Evolutionary conservation across 495 filamentous ascomycete species (phyloP), one percentile per base, ranked within the genome.

Genomic region (Penicillium pulvis): DNA sequence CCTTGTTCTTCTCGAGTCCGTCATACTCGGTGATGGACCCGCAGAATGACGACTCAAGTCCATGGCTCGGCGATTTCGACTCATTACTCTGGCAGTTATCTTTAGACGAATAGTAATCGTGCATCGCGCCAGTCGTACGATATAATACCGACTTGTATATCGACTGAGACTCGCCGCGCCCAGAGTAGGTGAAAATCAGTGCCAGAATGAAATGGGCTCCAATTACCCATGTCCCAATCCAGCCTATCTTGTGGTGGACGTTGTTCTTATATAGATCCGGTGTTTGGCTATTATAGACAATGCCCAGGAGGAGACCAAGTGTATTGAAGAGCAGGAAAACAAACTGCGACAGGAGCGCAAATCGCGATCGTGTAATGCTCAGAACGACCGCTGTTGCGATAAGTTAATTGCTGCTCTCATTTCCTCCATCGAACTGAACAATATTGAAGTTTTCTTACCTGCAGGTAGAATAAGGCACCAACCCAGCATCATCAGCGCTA

Each of bases 61-160:
- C 89, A 45, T 85, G 81, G 50, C 88, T 79, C 24, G 88, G 88
- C 6, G 88, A 83, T 52, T 83, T 83, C 4, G 82, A 83, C 62
- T 94, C 91, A 0, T 90, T 92, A 16, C 92, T 91, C 61, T 96
- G 92, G 4, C 91, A 92, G 56, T 92, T 97, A 70, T 97, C 94
- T 51, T 87, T 79, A 4, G 91, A 96, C 72, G 83, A 89, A 35
- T 90, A 85, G 65, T 85, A 82, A 9, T 72, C 71, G 55, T 81
- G 70, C 35, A 72, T 68, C n/a, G 70, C 54, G 43, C 71, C 71
- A 36, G 69, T 85, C 75, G 51, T 71, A 68, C 2, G 60, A 57
- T 12, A 60, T 48, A 1, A 63, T 60, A 16, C 5, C 31, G 31
- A 33, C 31, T 33, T 33, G 31, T 33, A 6, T 6, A 60, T 51